phyloP scores from a whole-genome alignment of 2,329 filamentous ascomycete genomes.

The Scopulariopsis brevicaulis region DNA sequence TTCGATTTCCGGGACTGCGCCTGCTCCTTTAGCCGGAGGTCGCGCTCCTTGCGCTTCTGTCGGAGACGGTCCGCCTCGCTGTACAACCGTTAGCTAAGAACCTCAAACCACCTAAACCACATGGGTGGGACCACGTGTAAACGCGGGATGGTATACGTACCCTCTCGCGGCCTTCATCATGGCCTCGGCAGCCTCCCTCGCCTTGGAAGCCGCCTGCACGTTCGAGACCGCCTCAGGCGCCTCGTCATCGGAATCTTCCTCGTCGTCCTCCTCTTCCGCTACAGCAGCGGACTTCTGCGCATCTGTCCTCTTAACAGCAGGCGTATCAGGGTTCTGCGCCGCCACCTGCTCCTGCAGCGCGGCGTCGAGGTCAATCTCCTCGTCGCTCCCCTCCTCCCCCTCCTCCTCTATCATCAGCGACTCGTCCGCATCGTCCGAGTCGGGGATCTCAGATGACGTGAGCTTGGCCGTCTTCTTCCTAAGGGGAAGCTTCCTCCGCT shows the following conservation, averaged over 20 bases:
- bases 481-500: conserved; percentile 4
- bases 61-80: conserved; percentile 40
- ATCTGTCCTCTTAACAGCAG: conserved; percentile 5
- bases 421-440: neutral
- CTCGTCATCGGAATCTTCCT: conserved; percentile 25
- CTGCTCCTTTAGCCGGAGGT: conserved; percentile 42
- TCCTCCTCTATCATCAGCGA: conserved; percentile 7
- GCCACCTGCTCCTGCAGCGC: conserved; percentile 1
- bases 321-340: conserved; percentile 1
- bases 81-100: neutral
- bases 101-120: neutral
- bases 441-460: neutral
- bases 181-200: conserved; percentile 31
- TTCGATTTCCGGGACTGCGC: conserved; percentile 33
- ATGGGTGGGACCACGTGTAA: neutral
- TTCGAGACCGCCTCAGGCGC: conserved; percentile 50
- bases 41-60: conserved; percentile 43
- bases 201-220: conserved; percentile 30
- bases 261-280: conserved; percentile 20
- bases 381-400: conserved; percentile 14
- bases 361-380: neutral
- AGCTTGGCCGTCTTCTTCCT: conserved; percentile 1
- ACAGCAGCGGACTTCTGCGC: conserved; percentile 8
- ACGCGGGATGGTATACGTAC: conserved; percentile 22
- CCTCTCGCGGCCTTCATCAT: conserved; percentile 37